Evolutionary conservation across 352 stramenopile genomes (phyloP).

Genomic region (Pythium biforme): DNA sequence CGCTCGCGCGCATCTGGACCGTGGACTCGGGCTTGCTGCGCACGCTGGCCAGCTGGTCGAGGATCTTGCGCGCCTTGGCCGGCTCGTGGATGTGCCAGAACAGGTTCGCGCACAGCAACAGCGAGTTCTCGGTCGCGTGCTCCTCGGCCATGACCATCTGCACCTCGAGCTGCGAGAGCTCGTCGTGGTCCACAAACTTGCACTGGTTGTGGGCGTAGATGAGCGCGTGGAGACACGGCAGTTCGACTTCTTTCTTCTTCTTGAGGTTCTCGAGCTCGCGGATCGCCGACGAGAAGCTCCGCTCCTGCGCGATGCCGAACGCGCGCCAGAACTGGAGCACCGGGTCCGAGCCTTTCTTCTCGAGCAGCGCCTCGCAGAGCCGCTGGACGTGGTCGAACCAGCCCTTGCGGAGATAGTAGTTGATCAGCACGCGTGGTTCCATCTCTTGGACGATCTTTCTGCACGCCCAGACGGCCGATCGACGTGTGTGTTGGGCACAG

Average conservation of each 20-base stretch:
- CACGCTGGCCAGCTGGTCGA: slow-evolving; percentile 47
- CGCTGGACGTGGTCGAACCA: slow-evolving; percentile 87
- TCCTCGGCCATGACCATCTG: slow-evolving; percentile 82
- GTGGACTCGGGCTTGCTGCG: slow-evolving; percentile 22
- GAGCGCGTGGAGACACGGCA: slow-evolving; percentile 76
- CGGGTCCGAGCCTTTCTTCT: slow-evolving; percentile 80
- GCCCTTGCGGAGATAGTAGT: slow-evolving; percentile 87
- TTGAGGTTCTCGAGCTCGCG: slow-evolving; percentile 84
- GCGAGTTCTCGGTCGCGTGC: slow-evolving; percentile 45
- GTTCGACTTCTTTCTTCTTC: slow-evolving; percentile 72
- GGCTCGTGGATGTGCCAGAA: slow-evolving; percentile 79
- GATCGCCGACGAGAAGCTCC: slow-evolving; percentile 78
- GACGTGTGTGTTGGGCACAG: neutral
- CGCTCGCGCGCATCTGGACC: slow-evolving; percentile 45
- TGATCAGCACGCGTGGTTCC: slow-evolving; percentile 74
- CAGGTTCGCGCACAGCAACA: slow-evolving; percentile 69
- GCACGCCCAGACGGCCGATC: too few species aligned
- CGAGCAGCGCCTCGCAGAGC: slow-evolving; percentile 74
- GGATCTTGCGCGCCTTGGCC: slow-evolving; percentile 62
- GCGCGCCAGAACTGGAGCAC: slow-evolving; percentile 86
- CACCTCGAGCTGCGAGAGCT: slow-evolving; percentile 74
- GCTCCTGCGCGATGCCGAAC: slow-evolving; percentile 77
- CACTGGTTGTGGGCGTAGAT: slow-evolving; percentile 76
- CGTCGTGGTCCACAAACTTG: slow-evolving; percentile 77
- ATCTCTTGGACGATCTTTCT: too few species aligned